Evolutionary conservation across 805 yeast species (phyloP), one percentile per base, ranked within the genome.

Genomic region (Yamadazyma akitaensis): DNA sequence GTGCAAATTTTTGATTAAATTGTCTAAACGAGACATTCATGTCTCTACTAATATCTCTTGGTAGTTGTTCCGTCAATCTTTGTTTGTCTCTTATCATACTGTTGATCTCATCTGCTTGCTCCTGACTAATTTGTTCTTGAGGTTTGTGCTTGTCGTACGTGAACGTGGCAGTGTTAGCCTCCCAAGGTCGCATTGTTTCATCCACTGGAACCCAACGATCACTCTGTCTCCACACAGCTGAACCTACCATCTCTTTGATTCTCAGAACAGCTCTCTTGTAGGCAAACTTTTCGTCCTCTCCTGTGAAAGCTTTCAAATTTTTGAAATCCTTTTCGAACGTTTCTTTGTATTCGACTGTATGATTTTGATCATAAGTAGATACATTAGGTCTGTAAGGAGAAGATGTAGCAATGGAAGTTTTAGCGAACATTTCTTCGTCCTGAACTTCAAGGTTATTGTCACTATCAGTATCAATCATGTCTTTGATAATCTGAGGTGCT

Each of bases 261-360:
- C 91, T 65, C 55, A 84, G 80, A 1, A 84, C 82, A 0, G 91
- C 90, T 53, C 91, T 65, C 51, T 79, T 80, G 56, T 76, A 84
- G 2, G 91, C 89, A 63, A 84, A 84, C 64, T 75, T 75, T 58
- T 85, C 91, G 62, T 84, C 91, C 55, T 85, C 88, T 19, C 91
- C 91, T 0, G 89, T 84, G 55, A 84, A 85, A 9, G 81, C 80
- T 10, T 70, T 67, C 16, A 74, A 59, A 43, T 81, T 72, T 12
- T 75, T 68, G 53, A 72, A 80, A 54, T 80, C 50, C n/a, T 17
- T 34, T 37, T 35, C 49, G 46, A 21, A 12, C 39, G 40, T 43
- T 17, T 53, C 54, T 12, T 44, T 46, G 30, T 52, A 57, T 5
- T 53, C 56, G 38, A 56, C 60, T 13, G 70, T 66, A 36, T 61